Conservation (phyloP, 331 rosid genomes). For the Erythrophleum ivorense region DNA sequence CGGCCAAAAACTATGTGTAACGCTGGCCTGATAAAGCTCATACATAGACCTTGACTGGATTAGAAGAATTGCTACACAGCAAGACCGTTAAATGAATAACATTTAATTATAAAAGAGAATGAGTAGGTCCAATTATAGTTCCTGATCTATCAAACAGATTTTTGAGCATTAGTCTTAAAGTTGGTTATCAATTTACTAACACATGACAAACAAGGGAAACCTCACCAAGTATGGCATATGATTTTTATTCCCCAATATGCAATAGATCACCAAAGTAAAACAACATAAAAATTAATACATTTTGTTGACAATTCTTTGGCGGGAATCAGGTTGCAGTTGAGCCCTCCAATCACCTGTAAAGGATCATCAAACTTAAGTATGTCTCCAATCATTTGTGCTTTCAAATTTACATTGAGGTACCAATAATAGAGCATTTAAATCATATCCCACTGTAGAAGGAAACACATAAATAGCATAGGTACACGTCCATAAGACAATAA, state of each 20-base stretch:
- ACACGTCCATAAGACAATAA: background rate
- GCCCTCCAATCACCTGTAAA: slow-evolving; percentile 56
- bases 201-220: background rate
- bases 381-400: background rate
- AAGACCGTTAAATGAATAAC: too few relatives aligned
- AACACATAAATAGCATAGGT: background rate
- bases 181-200: too few relatives aligned
- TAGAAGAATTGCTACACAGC: background rate
- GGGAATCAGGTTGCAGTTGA: slow-evolving; percentile 41
- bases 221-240: background rate
- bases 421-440: too few relatives aligned
- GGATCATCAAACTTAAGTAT: slow-evolving; percentile 30
- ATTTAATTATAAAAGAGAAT: background rate
- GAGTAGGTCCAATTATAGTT: background rate
- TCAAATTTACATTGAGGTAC: background rate
- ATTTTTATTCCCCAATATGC: background rate
- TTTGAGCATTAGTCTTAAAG: too few relatives aligned
- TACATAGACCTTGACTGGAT: background rate
- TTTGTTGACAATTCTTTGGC: slow-evolving; percentile 49
- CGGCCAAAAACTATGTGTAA: background rate
- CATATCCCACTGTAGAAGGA: background rate
- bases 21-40: background rate
- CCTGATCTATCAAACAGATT: too few relatives aligned
- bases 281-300: slow-evolving; percentile 36
- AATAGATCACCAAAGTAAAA: background rate